Percentiles rank a stretch among this genome's conserved stretches.
These are phyloP conservation scores for Fusarium lyarnte DNA, from an alignment of 2,329 filamentous ascomycete genomes.

Conservation along the genomic window DNA sequence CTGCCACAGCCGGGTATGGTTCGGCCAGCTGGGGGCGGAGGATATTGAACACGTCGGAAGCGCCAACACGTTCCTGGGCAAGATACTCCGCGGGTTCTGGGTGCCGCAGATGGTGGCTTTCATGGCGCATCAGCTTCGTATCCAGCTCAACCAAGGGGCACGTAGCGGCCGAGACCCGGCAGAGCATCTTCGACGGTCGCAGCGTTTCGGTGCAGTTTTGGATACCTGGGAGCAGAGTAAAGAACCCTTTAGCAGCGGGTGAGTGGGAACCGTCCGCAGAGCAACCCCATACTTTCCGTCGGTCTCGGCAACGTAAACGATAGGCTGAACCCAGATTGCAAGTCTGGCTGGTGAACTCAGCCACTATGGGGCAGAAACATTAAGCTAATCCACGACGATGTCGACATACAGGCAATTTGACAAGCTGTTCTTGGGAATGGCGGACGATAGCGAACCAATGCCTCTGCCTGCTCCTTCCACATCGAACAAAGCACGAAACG, in stretches of 20 bases:
- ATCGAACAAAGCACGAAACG: background rate
- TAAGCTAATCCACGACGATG: no score
- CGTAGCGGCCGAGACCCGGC: background rate
- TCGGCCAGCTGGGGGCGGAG: background rate
- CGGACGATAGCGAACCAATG: background rate
- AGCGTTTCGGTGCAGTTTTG: background rate
- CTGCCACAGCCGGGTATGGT: background rate
- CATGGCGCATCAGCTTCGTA: background rate
- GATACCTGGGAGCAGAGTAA: background rate
- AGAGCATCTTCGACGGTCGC: background rate
- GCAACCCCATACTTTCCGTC: no score
- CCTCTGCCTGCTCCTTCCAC: background rate
- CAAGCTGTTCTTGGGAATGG: background rate
- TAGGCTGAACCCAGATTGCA: no score
- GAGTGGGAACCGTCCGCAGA: no score
- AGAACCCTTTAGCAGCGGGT: background rate
- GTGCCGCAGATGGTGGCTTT: background rate
- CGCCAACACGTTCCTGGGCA: background rate
- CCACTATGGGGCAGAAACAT: no score
- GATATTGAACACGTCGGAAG: background rate
- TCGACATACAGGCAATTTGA: background rate
- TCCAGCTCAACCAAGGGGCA: background rate
- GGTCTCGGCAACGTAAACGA: no score
- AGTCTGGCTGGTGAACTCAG: no score
- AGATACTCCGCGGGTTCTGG: background rate